Conservation (phyloP, 192 early-diverging fungal species). For the Gaertneriomyces semiglobifer region DNA sequence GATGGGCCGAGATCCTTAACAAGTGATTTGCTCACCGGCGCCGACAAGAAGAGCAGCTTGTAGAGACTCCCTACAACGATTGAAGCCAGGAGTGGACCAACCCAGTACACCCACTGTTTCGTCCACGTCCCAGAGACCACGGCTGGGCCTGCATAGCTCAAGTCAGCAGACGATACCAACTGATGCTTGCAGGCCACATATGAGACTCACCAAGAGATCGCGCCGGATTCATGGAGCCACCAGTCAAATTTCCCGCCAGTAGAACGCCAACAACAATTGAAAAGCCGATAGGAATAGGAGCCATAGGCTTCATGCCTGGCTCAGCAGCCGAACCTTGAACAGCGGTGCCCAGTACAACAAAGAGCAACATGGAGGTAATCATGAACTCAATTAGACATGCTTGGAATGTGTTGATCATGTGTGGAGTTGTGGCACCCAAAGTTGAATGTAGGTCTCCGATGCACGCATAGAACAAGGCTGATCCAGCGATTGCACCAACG, state of each 20-base stretch:
- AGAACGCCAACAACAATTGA: conserved; percentile 20
- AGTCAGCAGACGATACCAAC: neutral
- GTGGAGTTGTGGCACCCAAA: neutral
- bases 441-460: neutral
- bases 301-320: conserved; percentile 12
- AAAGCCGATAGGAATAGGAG: conserved; percentile 28
- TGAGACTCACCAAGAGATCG: conserved; percentile 16
- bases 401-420: neutral
- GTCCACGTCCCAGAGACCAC: conserved; percentile 18
- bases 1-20: neutral
- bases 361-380: conserved; percentile 22
- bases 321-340: conserved; percentile 5
- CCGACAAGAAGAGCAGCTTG: conserved; percentile 27
- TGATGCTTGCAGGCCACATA: too few relatives aligned
- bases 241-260: conserved; percentile 12
- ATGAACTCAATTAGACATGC: conserved; percentile 21
- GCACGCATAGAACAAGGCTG: conserved; percentile 19
- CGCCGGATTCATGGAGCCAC: conserved; percentile 28
- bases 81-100: conserved; percentile 11
- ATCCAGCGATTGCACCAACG: conserved; percentile 17
- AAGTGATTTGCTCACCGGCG: conserved; percentile 2
- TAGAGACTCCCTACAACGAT: conserved; percentile 18
- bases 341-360: conserved; percentile 20
- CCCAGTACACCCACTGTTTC: conserved; percentile 16
- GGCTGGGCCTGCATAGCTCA: conserved; percentile 14